A percentile compares a stretch with the other conserved stretches of the same genome.
These are phyloP conservation scores for Lachnellula willkommii DNA, from an alignment of 2,329 filamentous ascomycete species.

Conservation along the genomic window DNA sequence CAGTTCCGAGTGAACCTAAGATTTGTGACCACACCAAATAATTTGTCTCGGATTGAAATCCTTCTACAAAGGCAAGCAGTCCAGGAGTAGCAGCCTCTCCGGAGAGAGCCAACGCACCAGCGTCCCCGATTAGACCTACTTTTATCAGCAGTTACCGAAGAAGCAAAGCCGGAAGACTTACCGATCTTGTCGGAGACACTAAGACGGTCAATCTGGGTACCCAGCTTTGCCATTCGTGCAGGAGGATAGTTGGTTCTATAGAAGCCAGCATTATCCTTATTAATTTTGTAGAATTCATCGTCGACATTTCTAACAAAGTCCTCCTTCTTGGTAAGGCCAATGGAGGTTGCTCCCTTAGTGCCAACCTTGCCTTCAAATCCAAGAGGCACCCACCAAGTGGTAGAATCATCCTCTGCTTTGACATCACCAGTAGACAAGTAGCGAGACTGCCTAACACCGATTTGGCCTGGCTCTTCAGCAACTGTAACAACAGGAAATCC, in stretches of 20 bases:
- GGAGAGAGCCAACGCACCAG: constrained; percentile 80
- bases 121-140: constrained; percentile 68
- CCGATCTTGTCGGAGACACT: constrained; percentile 88
- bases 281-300: constrained; percentile 86
- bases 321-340: constrained; percentile 69
- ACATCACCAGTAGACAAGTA: constrained; percentile 91
- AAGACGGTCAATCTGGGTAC: constrained; percentile 68
- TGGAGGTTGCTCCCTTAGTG: constrained; percentile 54
- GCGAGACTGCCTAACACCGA: constrained; percentile 76
- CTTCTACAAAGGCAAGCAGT: constrained; percentile 76
- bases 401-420: constrained; percentile 83
- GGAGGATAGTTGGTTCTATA: constrained; percentile 92
- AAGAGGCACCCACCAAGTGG: constrained; percentile 92
- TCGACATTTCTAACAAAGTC: constrained; percentile 71
- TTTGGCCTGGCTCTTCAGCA: constrained; percentile 74
- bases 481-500: constrained; percentile 89
- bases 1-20: constrained; percentile 65
- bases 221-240: constrained; percentile 74
- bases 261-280: constrained; percentile 81
- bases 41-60: constrained; percentile 75
- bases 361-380: constrained; percentile 72
- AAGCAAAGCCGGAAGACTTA: constrained; percentile 3
- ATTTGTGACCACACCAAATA: constrained; percentile 89
- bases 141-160: neutral
- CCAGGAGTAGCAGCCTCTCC: constrained; percentile 78